Evolutionary conservation across 257 asterid species (phyloP), one percentile per base, ranked within the genome.

Genomic region (Perilla frutescens): DNA sequence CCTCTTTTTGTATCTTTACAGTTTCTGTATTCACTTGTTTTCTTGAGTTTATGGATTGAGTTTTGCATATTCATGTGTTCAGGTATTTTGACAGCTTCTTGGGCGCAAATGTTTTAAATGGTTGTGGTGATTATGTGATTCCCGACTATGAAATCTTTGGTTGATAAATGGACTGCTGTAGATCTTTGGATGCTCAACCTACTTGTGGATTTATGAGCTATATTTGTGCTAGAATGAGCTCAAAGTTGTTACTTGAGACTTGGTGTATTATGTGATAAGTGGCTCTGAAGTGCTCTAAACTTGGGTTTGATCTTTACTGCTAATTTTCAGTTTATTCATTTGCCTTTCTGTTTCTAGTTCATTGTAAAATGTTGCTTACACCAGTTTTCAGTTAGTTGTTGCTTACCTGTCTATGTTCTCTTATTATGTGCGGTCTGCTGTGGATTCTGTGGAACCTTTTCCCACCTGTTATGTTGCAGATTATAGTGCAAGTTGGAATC

Each of bases 41-140:
- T 83, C 59, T 47, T 78, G 66, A 80, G 84, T 73, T 82, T 74
- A 80, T 84, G 90, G 66, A 82, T 91, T 86, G 69, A 78, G 82
- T 71, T 78, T 73, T 85, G 72, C 67, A 76, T 84, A 88, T 80
- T 75, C 83, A 84, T 82, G 79, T 90, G 93, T 89, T 90, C 98
- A 93, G 98, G 98, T 93, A 80, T 87, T 76, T 81, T 88, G 89
- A 89, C 96, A 91, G 98, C 96, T 88, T 84, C 90, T 88, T 93
- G 91, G 97, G 77, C 85, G 96, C 95, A 87, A 87, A 81, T 91
- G 96, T 96, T 85, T 91, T 93, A 85, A 85, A 85, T 93, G 97
- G 91, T 89, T 87, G 77, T 92, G 96, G 90, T 92, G 97, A 90
- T 89, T 89, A 81, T 88, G 85, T 93, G 90, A 84, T 87, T 89